Percentiles rank a stretch among this genome's conserved stretches.
Evolutionary conservation across 805 yeast genomes (phyloP).

Genomic region (Candida coleopterorum): DNA sequence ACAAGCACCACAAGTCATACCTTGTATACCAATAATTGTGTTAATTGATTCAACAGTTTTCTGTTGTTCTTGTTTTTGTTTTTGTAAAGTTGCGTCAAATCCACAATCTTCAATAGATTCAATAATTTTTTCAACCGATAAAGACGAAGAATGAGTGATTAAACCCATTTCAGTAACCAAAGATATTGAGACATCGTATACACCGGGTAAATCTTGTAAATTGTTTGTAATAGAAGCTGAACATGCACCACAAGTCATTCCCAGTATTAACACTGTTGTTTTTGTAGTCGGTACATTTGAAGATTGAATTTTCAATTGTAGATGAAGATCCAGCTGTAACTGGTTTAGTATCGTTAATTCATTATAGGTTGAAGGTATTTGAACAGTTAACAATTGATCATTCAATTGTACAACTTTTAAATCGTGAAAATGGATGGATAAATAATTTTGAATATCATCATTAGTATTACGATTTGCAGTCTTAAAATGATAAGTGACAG

Average conservation of each 20-base stretch:
- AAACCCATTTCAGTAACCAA: constrained; percentile 34
- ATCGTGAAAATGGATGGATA: neutral
- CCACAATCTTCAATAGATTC: constrained; percentile 55
- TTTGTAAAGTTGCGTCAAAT: constrained; percentile 21
- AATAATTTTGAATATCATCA: neutral
- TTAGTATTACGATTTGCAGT: too few relatives aligned
- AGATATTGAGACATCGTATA: constrained; percentile 26
- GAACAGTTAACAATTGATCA: neutral
- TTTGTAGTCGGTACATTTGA: neutral
- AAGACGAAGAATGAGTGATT: constrained; percentile 14
- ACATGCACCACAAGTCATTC: constrained; percentile 43
- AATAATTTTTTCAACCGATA: constrained; percentile 15
- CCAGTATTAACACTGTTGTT: constrained; percentile 24
- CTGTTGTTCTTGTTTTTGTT: neutral
- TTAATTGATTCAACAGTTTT: neutral
- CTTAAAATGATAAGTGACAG: too few relatives aligned
- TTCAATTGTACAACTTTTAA: neutral
- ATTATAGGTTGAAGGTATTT: neutral
- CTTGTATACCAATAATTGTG: constrained; percentile 9
- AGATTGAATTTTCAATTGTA: neutral
- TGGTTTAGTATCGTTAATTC: neutral
- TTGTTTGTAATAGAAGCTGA: constrained; percentile 35
- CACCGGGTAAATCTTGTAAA: constrained; percentile 20
- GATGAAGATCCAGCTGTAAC: neutral
- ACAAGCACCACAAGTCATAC: constrained; percentile 43